Base-by-base conservation (phyloP, 495 filamentous ascomycete genomes). In the Aspergillus mulundensis region DNA sequence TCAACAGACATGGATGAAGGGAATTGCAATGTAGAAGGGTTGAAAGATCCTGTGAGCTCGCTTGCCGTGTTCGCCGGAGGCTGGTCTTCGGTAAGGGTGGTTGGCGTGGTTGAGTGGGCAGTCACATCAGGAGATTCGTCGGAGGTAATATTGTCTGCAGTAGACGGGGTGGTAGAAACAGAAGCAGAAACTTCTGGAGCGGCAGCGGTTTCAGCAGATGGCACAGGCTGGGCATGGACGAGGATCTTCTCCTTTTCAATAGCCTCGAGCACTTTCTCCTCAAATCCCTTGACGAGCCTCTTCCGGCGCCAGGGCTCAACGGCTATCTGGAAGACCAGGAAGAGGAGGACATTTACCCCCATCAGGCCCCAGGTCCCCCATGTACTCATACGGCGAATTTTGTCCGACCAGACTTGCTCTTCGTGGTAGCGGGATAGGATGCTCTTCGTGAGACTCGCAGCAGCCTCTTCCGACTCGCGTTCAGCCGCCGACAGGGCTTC, bases 361-460 rank as follows among this genome's bases (percentile, higher is more conserved):
- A 98, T 97, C 60, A 98, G 72, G 0, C 94, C 94, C 87, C 95
- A 97, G 2, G 94, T 98, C 20, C 94, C 91, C 94, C 94, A 98
- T 5, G 94, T 97, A 61, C 85, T 90, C 82, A 96, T 96, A 56
- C 94, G 77, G 40, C 94, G 81, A 66, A 98, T 98, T 66, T 95
- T 94, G 65, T 98, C 94, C 62, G 88, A 93, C 94, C 94, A 98
- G 44, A 98, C 96, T 77, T 98, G 94, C 72, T 98, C 94, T 71
- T 98, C 94, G 72, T 98, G 94, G 73, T 98, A 98, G 24, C 94
- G 84, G 25, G 85, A 85, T 30, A 97, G 76, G 55, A 97, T 97
- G 34, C 81, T 83, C 38, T 85, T 82, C 66, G 85, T 89, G 45
- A 98, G 74, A 63, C 84, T 81, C 7, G 83, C 78, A 23, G 84